These are phyloP conservation scores for Ramaria sp. DNA, from an alignment of 768 basidiomycete species.

Conservation along the genomic window DNA sequence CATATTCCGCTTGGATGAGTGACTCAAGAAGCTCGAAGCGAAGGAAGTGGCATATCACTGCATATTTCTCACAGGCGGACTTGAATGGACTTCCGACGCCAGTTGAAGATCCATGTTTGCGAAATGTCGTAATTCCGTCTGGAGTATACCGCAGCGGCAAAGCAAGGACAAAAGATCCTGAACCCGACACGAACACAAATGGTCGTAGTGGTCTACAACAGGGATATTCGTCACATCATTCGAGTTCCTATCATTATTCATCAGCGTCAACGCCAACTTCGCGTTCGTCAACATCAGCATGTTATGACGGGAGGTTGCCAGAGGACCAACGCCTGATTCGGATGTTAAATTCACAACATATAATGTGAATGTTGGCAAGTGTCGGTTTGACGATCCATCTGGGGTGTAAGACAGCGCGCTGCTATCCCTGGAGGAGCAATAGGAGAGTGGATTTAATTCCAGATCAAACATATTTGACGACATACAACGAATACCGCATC, in stretches of 20 bases:
- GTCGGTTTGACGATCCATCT: neutral
- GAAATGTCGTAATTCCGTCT: constrained; percentile 33
- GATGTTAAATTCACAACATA: constrained; percentile 39
- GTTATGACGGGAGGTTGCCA: constrained; percentile 29
- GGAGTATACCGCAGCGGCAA: constrained; percentile 39
- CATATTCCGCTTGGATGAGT: constrained; percentile 57
- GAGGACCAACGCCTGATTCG: constrained; percentile 55
- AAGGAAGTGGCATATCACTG: constrained; percentile 59
- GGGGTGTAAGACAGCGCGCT: too few species aligned
- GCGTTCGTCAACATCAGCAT: constrained; percentile 9
- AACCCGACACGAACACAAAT: constrained; percentile 11
- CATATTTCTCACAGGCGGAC: constrained; percentile 43
- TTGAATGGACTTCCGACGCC: constrained; percentile 36
- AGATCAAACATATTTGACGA: constrained; percentile 4
- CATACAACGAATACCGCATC: constrained; percentile 4
- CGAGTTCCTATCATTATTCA: constrained; percentile 13
- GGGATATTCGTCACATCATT: constrained; percentile 17
- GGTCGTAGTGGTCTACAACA: constrained; percentile 4
- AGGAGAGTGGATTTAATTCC: neutral
- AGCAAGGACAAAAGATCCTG: constrained; percentile 28
- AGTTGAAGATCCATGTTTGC: constrained; percentile 32
- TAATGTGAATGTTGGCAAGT: constrained; percentile 15
- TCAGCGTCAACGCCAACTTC: constrained; percentile 13
- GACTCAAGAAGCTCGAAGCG: constrained; percentile 34
- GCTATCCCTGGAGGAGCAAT: neutral